phyloP scores from a whole-genome alignment of 2,329 filamentous ascomycete species.

The Aureobasidium sp. region DNA sequence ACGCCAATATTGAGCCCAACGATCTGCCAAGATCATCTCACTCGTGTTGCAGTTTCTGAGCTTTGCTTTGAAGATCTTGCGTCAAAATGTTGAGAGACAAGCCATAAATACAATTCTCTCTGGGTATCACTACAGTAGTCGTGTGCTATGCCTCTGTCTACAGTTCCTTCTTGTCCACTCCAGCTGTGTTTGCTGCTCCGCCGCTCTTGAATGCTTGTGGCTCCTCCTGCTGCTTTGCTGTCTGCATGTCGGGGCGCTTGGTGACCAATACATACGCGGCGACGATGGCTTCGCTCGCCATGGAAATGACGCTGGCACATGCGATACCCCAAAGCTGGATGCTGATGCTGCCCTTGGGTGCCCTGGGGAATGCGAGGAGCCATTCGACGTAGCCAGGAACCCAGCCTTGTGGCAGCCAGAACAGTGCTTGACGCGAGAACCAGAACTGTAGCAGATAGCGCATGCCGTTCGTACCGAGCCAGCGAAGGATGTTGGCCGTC shows the following conservation, averaged over 20 bases:
- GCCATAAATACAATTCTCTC: background rate
- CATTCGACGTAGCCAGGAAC: slow-evolving; percentile 91
- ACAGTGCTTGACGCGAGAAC: slow-evolving; percentile 81
- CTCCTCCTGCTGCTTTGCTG: slow-evolving; percentile 17
- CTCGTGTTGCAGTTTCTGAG: slow-evolving; percentile 86
- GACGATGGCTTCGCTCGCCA: slow-evolving; percentile 60
- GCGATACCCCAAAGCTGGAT: slow-evolving; percentile 89
- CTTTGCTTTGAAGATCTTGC: slow-evolving; percentile 73
- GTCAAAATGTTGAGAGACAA: slow-evolving; percentile 79
- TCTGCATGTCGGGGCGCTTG: slow-evolving; percentile 16
- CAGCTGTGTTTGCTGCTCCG: background rate
- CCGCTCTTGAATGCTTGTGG: slow-evolving; percentile 18
- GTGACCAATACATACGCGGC: slow-evolving; percentile 30
- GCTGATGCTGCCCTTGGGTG: slow-evolving; percentile 83
- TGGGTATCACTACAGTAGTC: background rate
- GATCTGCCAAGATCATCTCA: slow-evolving; percentile 85
- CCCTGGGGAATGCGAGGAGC: slow-evolving; percentile 82
- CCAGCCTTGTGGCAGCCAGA: slow-evolving; percentile 88
- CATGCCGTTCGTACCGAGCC: slow-evolving; percentile 71
- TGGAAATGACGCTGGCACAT: slow-evolving; percentile 65
- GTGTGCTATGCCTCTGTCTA: slow-evolving; percentile 11
- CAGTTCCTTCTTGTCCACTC: slow-evolving; percentile 21
- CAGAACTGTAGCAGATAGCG: slow-evolving; percentile 84
- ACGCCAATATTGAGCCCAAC: slow-evolving; percentile 68
- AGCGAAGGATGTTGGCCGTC: slow-evolving; percentile 60